Conservation (phyloP, 2,329 filamentous ascomycete genomes). For the Aureobasidium sp. region DNA sequence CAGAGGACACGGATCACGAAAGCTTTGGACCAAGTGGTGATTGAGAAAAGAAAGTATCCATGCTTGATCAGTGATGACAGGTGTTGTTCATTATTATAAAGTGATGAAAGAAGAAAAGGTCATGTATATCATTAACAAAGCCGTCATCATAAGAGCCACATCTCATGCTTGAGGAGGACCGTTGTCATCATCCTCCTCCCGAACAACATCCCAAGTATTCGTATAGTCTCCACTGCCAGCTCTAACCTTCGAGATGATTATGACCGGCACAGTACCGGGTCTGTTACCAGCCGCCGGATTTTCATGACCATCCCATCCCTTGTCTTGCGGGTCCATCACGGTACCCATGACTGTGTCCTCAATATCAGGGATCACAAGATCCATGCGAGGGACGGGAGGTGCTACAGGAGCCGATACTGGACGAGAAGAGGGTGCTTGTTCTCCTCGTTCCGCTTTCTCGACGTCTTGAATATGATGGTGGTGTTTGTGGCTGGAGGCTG, state of each 20-base stretch:
- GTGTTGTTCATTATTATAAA: background rate
- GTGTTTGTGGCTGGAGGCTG: background rate
- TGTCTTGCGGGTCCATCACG: background rate
- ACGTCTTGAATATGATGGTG: background rate
- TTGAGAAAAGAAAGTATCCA: too few relatives aligned
- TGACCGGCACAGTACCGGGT: background rate
- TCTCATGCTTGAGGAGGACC: background rate
- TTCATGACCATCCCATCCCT: background rate
- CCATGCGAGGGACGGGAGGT: background rate
- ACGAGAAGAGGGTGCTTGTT: background rate
- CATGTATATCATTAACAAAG: background rate
- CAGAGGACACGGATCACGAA: background rate
- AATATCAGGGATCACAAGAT: conserved; percentile 4
- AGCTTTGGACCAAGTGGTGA: too few relatives aligned
- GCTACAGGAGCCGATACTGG: background rate
- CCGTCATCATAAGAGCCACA: background rate
- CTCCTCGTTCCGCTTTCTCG: background rate
- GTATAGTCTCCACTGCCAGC: background rate
- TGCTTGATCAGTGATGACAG: too few relatives aligned
- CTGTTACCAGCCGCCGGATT: background rate
- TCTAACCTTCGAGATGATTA: background rate
- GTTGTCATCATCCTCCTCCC: background rate
- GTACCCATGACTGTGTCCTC: conserved; percentile 1
- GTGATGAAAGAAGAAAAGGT: background rate
- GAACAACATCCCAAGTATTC: background rate